These are phyloP conservation scores for Phyllachora maydis DNA, from an alignment of 2,329 filamentous ascomycete species.

Conservation along the genomic window DNA sequence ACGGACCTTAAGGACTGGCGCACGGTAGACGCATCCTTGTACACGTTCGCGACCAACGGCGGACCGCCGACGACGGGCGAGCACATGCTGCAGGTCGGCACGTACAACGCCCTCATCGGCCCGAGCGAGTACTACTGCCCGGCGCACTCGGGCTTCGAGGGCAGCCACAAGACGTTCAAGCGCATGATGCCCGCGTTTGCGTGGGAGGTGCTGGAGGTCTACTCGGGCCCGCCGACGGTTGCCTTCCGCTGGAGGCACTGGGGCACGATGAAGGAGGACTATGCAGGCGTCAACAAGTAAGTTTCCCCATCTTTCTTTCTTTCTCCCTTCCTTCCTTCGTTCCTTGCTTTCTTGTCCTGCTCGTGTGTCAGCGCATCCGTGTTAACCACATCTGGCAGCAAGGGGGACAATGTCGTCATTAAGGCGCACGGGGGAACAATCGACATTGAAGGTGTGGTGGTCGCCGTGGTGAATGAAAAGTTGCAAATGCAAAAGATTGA, in stretches of 20 bases:
- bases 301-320: constrained; percentile 7
- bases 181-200: constrained; percentile 54
- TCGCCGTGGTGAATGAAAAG: constrained; percentile 39
- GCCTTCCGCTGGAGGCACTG: constrained; percentile 48
- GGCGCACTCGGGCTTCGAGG: constrained; percentile 35
- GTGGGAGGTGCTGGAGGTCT: constrained; percentile 51
- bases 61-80: constrained; percentile 31
- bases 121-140: constrained; percentile 45
- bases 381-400: constrained; percentile 15
- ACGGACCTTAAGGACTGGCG: constrained; percentile 38
- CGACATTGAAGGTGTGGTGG: constrained; percentile 41
- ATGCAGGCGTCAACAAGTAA: constrained; percentile 41
- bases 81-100: constrained; percentile 46
- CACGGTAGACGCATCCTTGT: constrained; percentile 36
- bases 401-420: constrained; percentile 38
- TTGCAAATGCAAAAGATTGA: constrained; percentile 36
- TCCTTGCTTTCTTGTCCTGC: constrained; percentile 1
- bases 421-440: constrained; percentile 39
- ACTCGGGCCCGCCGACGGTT: constrained; percentile 40
- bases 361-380: background rate
- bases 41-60: constrained; percentile 44
- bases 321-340: background rate
- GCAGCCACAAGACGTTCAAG: constrained; percentile 51
- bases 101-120: constrained; percentile 47
- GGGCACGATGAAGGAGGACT: constrained; percentile 46